phyloP scores from a whole-genome alignment of 2,329 filamentous ascomycete species.

The Catunica adiposa region DNA sequence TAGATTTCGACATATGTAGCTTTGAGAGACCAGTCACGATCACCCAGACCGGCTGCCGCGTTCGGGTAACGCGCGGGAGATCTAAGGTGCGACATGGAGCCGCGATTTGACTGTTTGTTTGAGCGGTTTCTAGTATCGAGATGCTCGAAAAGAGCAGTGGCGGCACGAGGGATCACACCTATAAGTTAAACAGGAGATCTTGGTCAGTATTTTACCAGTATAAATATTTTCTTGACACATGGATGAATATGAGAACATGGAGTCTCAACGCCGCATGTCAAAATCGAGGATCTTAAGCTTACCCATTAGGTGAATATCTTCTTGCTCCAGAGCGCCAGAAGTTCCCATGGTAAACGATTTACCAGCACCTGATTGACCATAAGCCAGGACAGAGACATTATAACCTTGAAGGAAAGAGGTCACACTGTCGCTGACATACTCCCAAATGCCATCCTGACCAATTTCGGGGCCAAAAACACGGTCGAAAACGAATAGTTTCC shows the following conservation, averaged over 20 bases:
- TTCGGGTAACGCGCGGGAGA: conserved; percentile 61
- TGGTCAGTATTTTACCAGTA: background rate
- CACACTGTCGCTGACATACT: conserved; percentile 83
- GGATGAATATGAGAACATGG: too few relatives aligned
- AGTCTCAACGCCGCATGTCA: too few relatives aligned
- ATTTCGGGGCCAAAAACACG: conserved; percentile 76
- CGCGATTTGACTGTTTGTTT: conserved; percentile 35
- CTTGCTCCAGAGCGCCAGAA: conserved; percentile 65
- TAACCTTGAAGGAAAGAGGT: conserved; percentile 85
- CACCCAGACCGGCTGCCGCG: conserved; percentile 30
- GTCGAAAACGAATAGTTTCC: conserved; percentile 93
- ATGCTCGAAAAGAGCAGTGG: conserved; percentile 72
- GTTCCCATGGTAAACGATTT: conserved; percentile 99
- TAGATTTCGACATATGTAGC: conserved; percentile 97
- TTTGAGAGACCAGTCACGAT: conserved; percentile 79
- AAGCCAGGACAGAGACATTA: conserved; percentile 94
- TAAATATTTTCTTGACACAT: background rate
- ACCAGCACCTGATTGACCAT: conserved; percentile 91
- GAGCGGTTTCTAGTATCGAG: conserved; percentile 44
- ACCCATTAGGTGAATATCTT: conserved; percentile 60
- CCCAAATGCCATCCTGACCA: conserved; percentile 79
- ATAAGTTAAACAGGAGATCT: conserved; percentile 1
- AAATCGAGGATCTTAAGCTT: too few relatives aligned
- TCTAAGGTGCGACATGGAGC: conserved; percentile 60
- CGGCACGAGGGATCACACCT: conserved; percentile 94